Base-by-base conservation (phyloP, 345 rosid species). In the Eucalyptus cloeziana region DNA sequence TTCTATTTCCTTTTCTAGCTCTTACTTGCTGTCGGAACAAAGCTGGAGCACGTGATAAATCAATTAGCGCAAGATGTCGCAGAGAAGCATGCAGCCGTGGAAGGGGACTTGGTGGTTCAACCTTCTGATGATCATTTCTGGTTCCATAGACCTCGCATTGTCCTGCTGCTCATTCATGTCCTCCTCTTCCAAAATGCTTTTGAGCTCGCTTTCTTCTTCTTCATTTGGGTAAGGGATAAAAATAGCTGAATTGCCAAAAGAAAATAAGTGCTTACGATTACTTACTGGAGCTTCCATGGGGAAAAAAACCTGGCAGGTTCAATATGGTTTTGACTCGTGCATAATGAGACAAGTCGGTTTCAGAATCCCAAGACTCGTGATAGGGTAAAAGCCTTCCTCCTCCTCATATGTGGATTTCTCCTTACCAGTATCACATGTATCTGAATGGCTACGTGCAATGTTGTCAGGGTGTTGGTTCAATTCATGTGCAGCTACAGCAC, bases 111-210 rank as follows among this genome's bases (percentile, higher is more conserved):
- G 71, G 94, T 96, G 33, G 97, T 96, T 86, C 90, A 94, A 90
- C 98, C 98, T 90, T 95, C 97, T 24, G 98, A 97, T 90, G 96
- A 95, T 83, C 93, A 92, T 22, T 96, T 96, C 92, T 97, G 99
- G 98, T 94, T 97, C 89, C 58, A 80, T 33, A 91, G 91, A 86
- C 99, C 98, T 1, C 86, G 80, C 62, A 90, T 97, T 13, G 89
- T 97, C 88, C 96, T 96, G 89, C 51, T 92, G 80, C 91, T 97
- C 88, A 95, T 97, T 64, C 99, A 97, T 37, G 88, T 97, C 91
- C 94, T 94, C 91, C 95, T 96, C 3, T 97, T 97, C 90, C 99
- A 97, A 64, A 97, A 97, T 90, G 94, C 99, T 14, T 97, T 97
- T 56, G 98, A 96, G 67, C 40, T 97, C 10, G 98, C 99, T 12